Base-by-base conservation (phyloP, 805 yeast species). In the Barnettozyma wickerhamii region DNA sequence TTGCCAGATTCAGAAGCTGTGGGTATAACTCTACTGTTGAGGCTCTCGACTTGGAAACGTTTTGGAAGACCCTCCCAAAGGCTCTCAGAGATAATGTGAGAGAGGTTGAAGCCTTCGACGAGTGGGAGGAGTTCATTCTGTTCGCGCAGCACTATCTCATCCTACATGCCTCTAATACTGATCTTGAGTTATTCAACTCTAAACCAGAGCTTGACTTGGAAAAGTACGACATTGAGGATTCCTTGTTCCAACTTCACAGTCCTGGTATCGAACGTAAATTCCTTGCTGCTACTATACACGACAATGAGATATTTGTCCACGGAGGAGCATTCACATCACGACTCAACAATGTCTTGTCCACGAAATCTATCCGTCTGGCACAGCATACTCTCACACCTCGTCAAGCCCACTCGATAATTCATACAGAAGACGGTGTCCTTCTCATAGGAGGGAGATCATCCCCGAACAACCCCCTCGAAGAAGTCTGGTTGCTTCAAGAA, bases 121-220 rank as follows among this genome's bases (percentile, higher is more conserved):
- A 86, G 61, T 75, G 85, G 77, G 95, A 85, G 61, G 95, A 85
- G 59, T 84, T 85, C 47, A 71, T 79, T 21, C 54, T 82, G 12
- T 85, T 83, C 53, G 76, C 86, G 42, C 91, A 84, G 51, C 93
- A 85, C 56, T 86, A 85, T 53, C 65, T 79, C 28, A 66, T 82
- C 30, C 65, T 81, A 3, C 89, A 82, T 59, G 87, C 87, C 3
- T 69, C 80, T 0, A 77, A 74, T 49, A 49, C 28, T 26, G 33
- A 34, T 2, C 18, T 41, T 0, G n/a, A 17, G 10, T 26, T 50
- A 4, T 45, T 42, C n/a, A 27, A 30, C 17, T 14, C 32, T 5
- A 10, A 21, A 2, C 27, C 29, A 5, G 15, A 21, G 4, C 31
- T 32, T 19, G 21, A 28, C 6, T 30, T 33, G 3, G 40, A 36